These are phyloP conservation scores for Trypanosoma melophagium DNA, from an alignment of 208 protist species.

Conservation along the genomic window DNA sequence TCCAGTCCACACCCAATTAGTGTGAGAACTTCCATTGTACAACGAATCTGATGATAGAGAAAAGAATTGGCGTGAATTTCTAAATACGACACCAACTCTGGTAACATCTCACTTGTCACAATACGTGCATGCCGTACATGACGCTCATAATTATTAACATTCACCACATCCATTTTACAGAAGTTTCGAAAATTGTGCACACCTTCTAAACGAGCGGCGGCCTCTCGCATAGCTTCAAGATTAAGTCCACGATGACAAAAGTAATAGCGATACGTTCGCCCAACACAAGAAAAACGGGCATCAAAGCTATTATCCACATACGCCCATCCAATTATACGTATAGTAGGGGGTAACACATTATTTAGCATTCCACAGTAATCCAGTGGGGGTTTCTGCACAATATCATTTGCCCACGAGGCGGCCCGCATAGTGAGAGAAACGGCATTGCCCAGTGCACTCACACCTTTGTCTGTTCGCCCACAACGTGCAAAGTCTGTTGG, in stretches of 20 bases:
- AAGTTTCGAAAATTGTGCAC: slow-evolving; percentile 98
- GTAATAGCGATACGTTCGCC: slow-evolving; percentile 92
- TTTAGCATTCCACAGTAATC: slow-evolving; percentile 96
- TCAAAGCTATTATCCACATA: slow-evolving; percentile 90
- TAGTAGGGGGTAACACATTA: slow-evolving; percentile 89
- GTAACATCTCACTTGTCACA: slow-evolving; percentile 45
- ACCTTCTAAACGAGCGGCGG: slow-evolving; percentile 82
- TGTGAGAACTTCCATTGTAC: slow-evolving; percentile 94
- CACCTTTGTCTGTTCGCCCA: slow-evolving; percentile 87
- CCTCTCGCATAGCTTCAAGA: slow-evolving; percentile 90
- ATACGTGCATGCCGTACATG: slow-evolving; percentile 69
- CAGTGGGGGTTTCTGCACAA: slow-evolving; percentile 56
- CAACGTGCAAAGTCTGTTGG: slow-evolving; percentile 74
- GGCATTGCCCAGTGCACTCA: slow-evolving; percentile 85
- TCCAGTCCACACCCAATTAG: slow-evolving; percentile 82
- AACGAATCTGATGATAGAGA: slow-evolving; percentile 96
- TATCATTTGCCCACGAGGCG: slow-evolving; percentile 42
- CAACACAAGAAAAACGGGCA: slow-evolving; percentile 87
- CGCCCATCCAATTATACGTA: slow-evolving; percentile 93
- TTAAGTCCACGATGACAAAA: slow-evolving; percentile 84
- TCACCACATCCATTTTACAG: slow-evolving; percentile 95
- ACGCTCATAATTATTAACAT: slow-evolving; percentile 90
- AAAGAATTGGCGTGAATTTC: slow-evolving; percentile 94
- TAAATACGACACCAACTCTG: slow-evolving; percentile 81
- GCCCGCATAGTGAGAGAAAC: slow-evolving; percentile 67